Base-by-base conservation (phyloP, 495 filamentous ascomycete genomes). In the Clavariopsis aquatica region DNA sequence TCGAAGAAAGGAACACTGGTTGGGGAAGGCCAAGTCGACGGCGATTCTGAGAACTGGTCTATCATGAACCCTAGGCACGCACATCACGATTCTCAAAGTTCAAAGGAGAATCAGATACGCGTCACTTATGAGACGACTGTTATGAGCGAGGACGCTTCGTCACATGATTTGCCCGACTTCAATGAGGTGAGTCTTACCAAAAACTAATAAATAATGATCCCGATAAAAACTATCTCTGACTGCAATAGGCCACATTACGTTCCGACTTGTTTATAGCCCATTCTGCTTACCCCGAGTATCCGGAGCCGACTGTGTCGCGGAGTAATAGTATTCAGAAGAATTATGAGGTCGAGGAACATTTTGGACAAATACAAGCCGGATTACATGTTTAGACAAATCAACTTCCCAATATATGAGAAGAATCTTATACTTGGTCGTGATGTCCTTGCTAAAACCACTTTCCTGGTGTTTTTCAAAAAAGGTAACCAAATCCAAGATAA, bases 91-190 rank as follows among this genome's bases (percentile, higher is more conserved):
- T 52, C 34, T 19, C 34, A 52, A 46, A 60, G 7, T 9, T 19
- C 47, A 38, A 46, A 51, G 7, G 8, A 17, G 2, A 60, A 51
- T 38, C 45, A 60, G 57, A 60, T 60, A 20, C 23, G 28, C 3
- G 46, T 60, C 12, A 60, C 57, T 27, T 51, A 52, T 49, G 57
- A 60, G n/a, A 23, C 13, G 17, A 60, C 57, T 5, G 57, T 60
- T 12, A 6, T 22, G 12, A 60, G 57, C n/a, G 57, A 60, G 22
- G 43, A 49, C 8, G 51, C 51, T 43, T 43, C 38, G 15, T 43
- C 38, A n/a, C 5, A 6, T 8, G 38, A 43, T 43, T 23, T 24
- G 47, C 47, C 47, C 28, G 76, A 43, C 15, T 43, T 43, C 38
- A 43, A 43, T 17, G 38, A 43, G 38, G 38, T 43, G 13, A 3